Conservation (phyloP, 192 early-diverging fungal genomes). For the Coemansia asiatica region DNA sequence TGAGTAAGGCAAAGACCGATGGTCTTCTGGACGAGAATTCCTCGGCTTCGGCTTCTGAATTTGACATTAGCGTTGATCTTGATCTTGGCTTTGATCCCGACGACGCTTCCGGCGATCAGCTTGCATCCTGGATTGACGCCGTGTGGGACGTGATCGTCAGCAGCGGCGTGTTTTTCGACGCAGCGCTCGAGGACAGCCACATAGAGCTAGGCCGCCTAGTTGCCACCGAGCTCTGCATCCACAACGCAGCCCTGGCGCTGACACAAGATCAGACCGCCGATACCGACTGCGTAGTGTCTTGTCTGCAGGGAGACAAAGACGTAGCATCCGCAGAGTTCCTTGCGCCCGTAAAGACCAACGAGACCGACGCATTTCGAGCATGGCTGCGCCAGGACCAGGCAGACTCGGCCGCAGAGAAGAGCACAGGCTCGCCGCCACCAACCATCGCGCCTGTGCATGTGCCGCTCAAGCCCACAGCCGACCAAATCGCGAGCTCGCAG, state of each 20-base stretch:
- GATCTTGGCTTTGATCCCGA: constrained; percentile 35
- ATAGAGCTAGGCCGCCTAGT: constrained; percentile 33
- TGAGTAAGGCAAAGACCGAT: not conserved
- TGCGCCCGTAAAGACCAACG: constrained; percentile 27
- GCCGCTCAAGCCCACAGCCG: constrained; percentile 17
- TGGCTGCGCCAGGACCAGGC: constrained; percentile 14
- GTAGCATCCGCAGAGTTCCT: constrained; percentile 22
- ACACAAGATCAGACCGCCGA: not conserved
- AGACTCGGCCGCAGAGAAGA: not conserved
- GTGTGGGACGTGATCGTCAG: constrained; percentile 32
- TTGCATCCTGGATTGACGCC: constrained; percentile 28
- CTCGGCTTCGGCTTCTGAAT: not conserved
- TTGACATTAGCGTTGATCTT: not conserved
- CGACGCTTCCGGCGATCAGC: constrained; percentile 31
- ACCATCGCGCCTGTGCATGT: constrained; percentile 31
- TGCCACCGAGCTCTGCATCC: constrained; percentile 26
- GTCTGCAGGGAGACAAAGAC: not conserved
- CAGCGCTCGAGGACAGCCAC: constrained; percentile 23
- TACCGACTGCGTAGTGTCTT: constrained; percentile 1
- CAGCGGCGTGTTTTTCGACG: constrained; percentile 1
- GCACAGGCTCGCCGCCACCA: constrained; percentile 15
- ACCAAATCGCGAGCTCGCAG: constrained; percentile 18
- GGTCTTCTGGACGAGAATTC: not conserved
- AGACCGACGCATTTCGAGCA: constrained; percentile 23
- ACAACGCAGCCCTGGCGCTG: not conserved